Evolutionary conservation across 140 eudicot genomes (phyloP), one percentile per base, ranked within the genome.

Genomic region (Flaveria floridana): DNA sequence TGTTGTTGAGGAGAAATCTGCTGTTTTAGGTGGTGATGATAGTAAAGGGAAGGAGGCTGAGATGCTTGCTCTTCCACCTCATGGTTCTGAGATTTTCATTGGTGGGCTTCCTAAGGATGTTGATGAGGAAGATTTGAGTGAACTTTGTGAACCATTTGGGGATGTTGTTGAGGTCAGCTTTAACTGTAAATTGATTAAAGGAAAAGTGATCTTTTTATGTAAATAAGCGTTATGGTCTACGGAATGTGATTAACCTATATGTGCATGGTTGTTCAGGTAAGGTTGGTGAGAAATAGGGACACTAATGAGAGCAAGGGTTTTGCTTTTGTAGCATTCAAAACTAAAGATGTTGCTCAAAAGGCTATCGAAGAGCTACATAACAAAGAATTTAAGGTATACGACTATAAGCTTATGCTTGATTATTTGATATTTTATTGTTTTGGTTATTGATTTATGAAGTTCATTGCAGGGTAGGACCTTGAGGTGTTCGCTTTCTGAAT

Each of bases 401-500:
- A 4, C 28, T 4, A 7, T 10, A 59, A 3, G 28, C 16, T 70
- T 72, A 48, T 57, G 26, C 52, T 20, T 28, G 4, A 39, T 72
- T 63, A 11, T 66, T 41, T 39, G 62, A 0, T 3, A 6, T 34
- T 59, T 0, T 78, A 16, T 30, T 55, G 15, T 46, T 25, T 63
- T 69, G 19, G 9, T 70, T 26, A 3, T 51, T 41, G 15, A 62
- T 20, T 53, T 59, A 59, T 68, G 71, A 28, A 53, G 69, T 81
- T 19, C 1, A 47, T 15, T 21, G 44, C 62, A 28, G 99, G 99
- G 99, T 13, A 85, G 88, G 79, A 84, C 94, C 18, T 65, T 93
- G 72, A 87, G 99, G 82, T 93, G 97, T 75, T 90, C 99, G n/a
- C 85, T 93, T 70, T 88, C 96, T 37, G 98, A 93, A 82, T 79